Evolutionary conservation across 2,329 filamentous ascomycete genomes (phyloP), one percentile per base, ranked within the genome.

Genomic region (Fusarium veterinarium): DNA sequence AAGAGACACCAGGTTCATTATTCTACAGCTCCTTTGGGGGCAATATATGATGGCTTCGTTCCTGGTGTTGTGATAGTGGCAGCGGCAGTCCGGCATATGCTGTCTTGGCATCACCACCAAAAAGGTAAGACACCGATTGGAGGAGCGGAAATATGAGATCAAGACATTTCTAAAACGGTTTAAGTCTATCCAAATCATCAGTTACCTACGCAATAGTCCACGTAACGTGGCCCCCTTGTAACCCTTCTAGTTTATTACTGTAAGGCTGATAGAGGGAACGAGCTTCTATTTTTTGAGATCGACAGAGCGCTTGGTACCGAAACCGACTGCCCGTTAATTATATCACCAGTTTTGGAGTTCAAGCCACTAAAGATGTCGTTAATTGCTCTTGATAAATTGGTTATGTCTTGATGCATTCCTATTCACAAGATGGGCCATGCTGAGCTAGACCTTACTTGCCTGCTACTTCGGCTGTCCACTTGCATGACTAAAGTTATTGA

Each of bases 251-350:
- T 17, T 4, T 40, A 57, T 56, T 14, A 20, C 30, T 14, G 45
- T 46, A 46, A 60, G 41, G 53, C 42, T 63, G 53, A 63, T 31
- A 48, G 23, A 35, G 12, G 25, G 25, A 20, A 35, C 7, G 2
- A 33, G 17, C 28, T 40, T 42, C 69, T 71, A 72, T 68, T 71
- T 64, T 64, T 64, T 45, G 67, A 56, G 69, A 31, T 58, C 37
- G 51, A 45, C 59, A 56, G 46, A 46, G 41, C 25, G 14, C 56
- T 46, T 51, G 30, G 42, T 62, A 51, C 49, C 49, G 64, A 52
- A 28, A 52, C 38, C 31, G 45, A 38, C 46, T 11, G 14, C 13
- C 31, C 19, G 7, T 42, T 44, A 23, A 13, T 48, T n/a, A 23
- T 25, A 49, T n/a, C 49, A 30, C 46, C 37, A 60, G 40, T 33